Percentiles rank a stretch among this genome's conserved stretches.
Evolutionary conservation across 768 basidiomycete species (phyloP).

Genomic region (Suillus clintonianus): DNA sequence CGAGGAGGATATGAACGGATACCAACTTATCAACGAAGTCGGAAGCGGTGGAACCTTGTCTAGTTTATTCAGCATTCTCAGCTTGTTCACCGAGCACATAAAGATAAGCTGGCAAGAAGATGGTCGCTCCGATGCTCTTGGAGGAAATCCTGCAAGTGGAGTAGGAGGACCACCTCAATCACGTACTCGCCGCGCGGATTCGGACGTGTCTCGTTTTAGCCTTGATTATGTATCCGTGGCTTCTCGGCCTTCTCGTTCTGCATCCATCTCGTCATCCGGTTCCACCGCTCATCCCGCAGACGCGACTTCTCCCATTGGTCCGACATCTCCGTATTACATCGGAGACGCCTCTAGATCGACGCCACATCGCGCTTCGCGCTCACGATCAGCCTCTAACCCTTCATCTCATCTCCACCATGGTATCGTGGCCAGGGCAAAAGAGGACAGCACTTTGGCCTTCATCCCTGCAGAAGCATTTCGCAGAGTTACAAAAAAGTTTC

Average conservation of each 20-base stretch:
- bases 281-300: conserved; percentile 65
- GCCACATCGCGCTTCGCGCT: conserved; percentile 22
- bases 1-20: conserved; percentile 90
- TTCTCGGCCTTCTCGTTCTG: conserved; percentile 39
- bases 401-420: conserved; percentile 54
- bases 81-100: conserved; percentile 93
- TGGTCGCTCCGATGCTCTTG: conserved; percentile 27
- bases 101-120: conserved; percentile 91
- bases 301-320: conserved; percentile 14
- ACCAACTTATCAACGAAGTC: conserved; percentile 95
- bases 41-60: conserved; percentile 94
- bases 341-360: conserved; percentile 11
- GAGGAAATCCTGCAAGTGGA: conserved; percentile 13
- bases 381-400: conserved; percentile 24
- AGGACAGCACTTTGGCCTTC: conserved; percentile 95
- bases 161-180: conserved; percentile 25
- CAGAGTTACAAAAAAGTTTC: conserved; percentile 91
- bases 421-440: conserved; percentile 88
- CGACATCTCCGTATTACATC: conserved; percentile 11
- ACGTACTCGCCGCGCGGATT: conserved; percentile 47
- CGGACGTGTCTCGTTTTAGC: conserved; percentile 65
- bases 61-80: conserved; percentile 94
- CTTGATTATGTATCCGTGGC: conserved; percentile 33
- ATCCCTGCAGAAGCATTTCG: conserved; percentile 98
- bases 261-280: conserved; percentile 65